Base-by-base conservation (phyloP, 768 basidiomycete genomes). In the Rhodotorula kratochvilovae region DNA sequence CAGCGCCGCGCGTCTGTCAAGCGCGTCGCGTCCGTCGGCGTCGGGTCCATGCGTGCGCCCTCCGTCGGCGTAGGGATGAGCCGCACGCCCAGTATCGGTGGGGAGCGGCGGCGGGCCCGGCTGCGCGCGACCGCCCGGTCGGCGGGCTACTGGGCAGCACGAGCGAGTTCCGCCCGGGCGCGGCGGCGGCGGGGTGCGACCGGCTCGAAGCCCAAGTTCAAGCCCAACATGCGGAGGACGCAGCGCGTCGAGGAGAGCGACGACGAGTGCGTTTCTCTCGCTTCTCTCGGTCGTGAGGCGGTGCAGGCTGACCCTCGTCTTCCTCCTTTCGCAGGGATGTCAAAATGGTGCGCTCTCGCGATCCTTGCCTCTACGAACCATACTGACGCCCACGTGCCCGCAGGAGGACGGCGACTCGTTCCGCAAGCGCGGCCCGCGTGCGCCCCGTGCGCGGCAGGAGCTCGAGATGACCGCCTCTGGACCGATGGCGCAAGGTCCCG, bases 401-500 rank as follows among this genome's bases (percentile, higher is more conserved):
- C 54, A 62, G 48, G 57, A 70, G 68, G 67, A 69, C n/a, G 72
- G 45, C 35, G 58, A 65, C 15, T 25, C 36, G n/a, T 48, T 2
- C 19, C 57, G 58, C 51, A 46, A 29, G 35, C 65, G 68, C 29
- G 68, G 68, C 5, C 69, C 66, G 27, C 66, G 70, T 17, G 31
- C 66, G 5, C 48, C 63, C 36, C 63, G 69, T 8, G 31, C 64
- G 15, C 63, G 73, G 0, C 55, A 46, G 21, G 73, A 74, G 42
- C 53, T 74, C 13, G 67, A 74, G 33, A 74, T 74, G 73, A 72
- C 72, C 13, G 68, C 74, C 1, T 63, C 57, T 17, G 74, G 74
- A 27, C 74, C 74, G 46, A 75, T 75, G 74, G 74, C 74, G 1
- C 74, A 75, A n/a, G 74, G 74, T 46, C 74, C 74, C 8, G 62